Percentiles rank a stretch among this genome's conserved stretches.
These are phyloP conservation scores for Hypoxylon trugodes DNA, from an alignment of 495 filamentous ascomycete genomes.

Conservation along the genomic window DNA sequence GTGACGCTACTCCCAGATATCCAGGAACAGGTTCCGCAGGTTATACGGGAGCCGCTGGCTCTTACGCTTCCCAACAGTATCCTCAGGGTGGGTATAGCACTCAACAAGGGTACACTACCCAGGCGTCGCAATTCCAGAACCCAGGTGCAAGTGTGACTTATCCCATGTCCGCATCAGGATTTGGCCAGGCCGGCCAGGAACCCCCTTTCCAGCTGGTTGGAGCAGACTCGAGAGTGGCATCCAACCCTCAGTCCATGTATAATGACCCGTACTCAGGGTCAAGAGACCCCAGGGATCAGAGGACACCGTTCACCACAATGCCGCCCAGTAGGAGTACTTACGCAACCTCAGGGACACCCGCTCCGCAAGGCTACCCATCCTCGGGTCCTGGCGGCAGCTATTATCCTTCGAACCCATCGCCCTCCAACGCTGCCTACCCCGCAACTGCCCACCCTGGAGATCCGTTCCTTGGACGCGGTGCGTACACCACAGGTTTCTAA, in stretches of 20 bases:
- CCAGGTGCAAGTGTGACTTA: slow-evolving; percentile 28
- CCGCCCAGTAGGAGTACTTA: slow-evolving; percentile 42
- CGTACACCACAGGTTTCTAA: slow-evolving; percentile 51
- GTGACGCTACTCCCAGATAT: slow-evolving; percentile 46
- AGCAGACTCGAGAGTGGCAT: slow-evolving; percentile 39
- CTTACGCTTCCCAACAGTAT: slow-evolving; percentile 43
- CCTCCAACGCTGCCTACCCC: slow-evolving; percentile 42
- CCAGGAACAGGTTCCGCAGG: slow-evolving; percentile 48
- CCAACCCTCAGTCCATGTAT: slow-evolving; percentile 38
- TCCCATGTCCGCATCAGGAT: slow-evolving; percentile 33
- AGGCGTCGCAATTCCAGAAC: slow-evolving; percentile 33
- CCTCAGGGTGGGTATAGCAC: slow-evolving; percentile 45
- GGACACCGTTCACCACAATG: slow-evolving; percentile 44
- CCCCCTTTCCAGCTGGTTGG: slow-evolving; percentile 43
- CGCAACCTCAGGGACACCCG: slow-evolving; percentile 43
- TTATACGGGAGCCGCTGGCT: slow-evolving; percentile 46
- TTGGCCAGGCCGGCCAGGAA: slow-evolving; percentile 43
- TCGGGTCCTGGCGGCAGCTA: slow-evolving; percentile 35
- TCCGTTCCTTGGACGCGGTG: slow-evolving; percentile 62
- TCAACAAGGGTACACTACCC: slow-evolving; percentile 43
- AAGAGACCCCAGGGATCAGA: slow-evolving; percentile 43
- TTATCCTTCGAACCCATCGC: slow-evolving; percentile 46
- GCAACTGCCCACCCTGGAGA: slow-evolving; percentile 52
- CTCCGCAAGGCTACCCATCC: slow-evolving; percentile 39
- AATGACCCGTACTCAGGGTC: slow-evolving; percentile 39